Conservation (phyloP, 2,329 filamentous ascomycete species). For the Beauveria varroae region DNA sequence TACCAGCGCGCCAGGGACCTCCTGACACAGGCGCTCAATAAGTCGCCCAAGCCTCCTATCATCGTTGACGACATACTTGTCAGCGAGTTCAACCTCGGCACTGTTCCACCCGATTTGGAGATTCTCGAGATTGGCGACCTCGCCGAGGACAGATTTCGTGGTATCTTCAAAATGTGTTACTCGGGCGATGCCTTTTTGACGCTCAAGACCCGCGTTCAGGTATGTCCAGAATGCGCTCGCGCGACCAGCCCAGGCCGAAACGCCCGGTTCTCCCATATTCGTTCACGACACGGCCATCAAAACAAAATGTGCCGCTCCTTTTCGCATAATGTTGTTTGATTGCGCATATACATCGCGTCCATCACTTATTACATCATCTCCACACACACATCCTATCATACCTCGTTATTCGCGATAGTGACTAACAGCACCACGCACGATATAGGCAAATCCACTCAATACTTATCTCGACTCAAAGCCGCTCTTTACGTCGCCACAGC, state of each 20-base stretch:
- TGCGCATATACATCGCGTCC: not conserved
- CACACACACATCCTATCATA: not conserved
- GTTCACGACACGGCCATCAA: not conserved
- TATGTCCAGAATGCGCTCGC: conserved; percentile 33
- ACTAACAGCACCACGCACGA: conserved; percentile 2
- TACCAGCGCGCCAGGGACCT: conserved; percentile 88
- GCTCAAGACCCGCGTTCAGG: conserved; percentile 89
- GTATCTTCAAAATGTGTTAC: conserved; percentile 99
- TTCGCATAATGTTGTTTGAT: conserved; percentile 7
- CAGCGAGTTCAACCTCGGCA: conserved; percentile 93
- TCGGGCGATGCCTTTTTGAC: conserved; percentile 92
- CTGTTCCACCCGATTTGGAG: conserved; percentile 88
- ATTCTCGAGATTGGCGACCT: conserved; percentile 97
- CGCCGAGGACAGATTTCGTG: conserved; percentile 91
- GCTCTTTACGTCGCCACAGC: conserved; percentile 84
- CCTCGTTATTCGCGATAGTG: not conserved
- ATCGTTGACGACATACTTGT: conserved; percentile 99
- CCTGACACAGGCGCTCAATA: conserved; percentile 91
- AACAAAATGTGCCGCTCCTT: not conserved
- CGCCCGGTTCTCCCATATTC: not conserved
- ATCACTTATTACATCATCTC: not conserved
- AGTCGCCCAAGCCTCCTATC: conserved; percentile 94
- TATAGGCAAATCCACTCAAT: conserved; percentile 85
- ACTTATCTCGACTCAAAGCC: conserved; percentile 91
- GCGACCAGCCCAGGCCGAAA: conserved; percentile 6